Base-by-base conservation (phyloP, 2,329 filamentous ascomycete species). In the Curvularia spicifera region DNA sequence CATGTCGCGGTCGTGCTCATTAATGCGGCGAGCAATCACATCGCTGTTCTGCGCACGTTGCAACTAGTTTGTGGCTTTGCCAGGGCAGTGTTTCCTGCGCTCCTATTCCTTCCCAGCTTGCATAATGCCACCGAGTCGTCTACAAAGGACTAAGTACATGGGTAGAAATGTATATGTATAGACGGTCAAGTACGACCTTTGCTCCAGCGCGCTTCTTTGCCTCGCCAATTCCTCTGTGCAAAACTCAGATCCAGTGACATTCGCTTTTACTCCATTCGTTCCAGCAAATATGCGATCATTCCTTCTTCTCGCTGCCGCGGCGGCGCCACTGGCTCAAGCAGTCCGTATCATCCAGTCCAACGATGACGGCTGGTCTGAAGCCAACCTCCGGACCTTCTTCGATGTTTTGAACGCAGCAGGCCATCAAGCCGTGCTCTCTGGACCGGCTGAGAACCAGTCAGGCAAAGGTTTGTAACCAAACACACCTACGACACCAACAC, bases 331-430 rank as follows among this genome's bases (percentile, higher is more conserved):
- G 15, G 61, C 65, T 15, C 69, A 70, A 40, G 72, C 67, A 26
- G 52, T 72, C 12, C 72, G 72, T 40, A 71, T 75, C 67, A 71
- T 91, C 53, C 85, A 88, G 56, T 83, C 84, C 63, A 91, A 91
- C 74, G 89, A 91, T 64, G 89, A 91, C 70, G 89, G 89, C 33
- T 91, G 89, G 89, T 87, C 88, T 5, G 89, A 90, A 77, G 82
- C 82, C 40, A 89, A 91, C 68, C 77, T 88, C 49, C 84, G 89
- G 15, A 80, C 82, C 0, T 78, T 90, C 51, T 85, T 88, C 75
- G 75, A 85, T 51, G 79, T 81, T 12, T 76, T 91, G 40, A 81
- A 76, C 9, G 74, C 75, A 1, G 81, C 84, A 1, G 86, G 85
- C 0, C 84, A 90, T 65, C 79, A 85, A 9, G 85, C 87, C 8